Evolutionary conservation across 2,329 filamentous ascomycete species (phyloP).

Genomic region (Ascochyta lentis): DNA sequence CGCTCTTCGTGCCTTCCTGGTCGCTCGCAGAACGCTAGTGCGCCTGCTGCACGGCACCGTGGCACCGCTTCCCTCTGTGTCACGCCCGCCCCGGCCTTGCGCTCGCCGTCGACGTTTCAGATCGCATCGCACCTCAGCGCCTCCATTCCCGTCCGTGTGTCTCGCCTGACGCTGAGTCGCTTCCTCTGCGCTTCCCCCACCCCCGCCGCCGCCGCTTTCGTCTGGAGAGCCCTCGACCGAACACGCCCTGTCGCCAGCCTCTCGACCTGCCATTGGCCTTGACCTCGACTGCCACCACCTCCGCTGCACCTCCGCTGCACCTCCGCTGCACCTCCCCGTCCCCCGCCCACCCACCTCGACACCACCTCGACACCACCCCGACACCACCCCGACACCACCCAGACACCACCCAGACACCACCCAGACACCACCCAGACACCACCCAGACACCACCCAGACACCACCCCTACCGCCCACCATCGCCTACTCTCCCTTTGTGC

Average conservation of each 20-base stretch:
- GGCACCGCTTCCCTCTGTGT: constrained; percentile 7
- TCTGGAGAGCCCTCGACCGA: constrained; percentile 18
- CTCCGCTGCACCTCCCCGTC: no score
- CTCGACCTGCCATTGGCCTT: constrained; percentile 24
- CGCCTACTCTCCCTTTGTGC: constrained; percentile 35
- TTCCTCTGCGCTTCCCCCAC: constrained; percentile 23
- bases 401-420: constrained; percentile 12
- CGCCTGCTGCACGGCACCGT: constrained; percentile 14
- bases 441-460: constrained; percentile 3
- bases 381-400: no score
- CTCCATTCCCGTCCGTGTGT: constrained; percentile 22
- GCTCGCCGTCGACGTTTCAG: constrained; percentile 43
- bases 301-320: constrained; percentile 1
- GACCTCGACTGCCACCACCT: constrained; percentile 12
- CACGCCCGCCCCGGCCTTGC: constrained; percentile 18
- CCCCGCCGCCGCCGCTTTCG: constrained; percentile 19
- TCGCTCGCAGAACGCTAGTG: constrained; percentile 1
- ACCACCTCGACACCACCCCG: background rate
- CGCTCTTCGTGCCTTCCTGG: background rate
- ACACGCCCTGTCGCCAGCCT: background rate
- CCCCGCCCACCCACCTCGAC: no score
- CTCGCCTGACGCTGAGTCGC: no score
- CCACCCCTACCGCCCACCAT: constrained; percentile 13
- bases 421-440: constrained; percentile 13
- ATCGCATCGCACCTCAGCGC: constrained; percentile 35